Conservation (phyloP, 164 flowering plant species). For the Vitis cinerea region DNA sequence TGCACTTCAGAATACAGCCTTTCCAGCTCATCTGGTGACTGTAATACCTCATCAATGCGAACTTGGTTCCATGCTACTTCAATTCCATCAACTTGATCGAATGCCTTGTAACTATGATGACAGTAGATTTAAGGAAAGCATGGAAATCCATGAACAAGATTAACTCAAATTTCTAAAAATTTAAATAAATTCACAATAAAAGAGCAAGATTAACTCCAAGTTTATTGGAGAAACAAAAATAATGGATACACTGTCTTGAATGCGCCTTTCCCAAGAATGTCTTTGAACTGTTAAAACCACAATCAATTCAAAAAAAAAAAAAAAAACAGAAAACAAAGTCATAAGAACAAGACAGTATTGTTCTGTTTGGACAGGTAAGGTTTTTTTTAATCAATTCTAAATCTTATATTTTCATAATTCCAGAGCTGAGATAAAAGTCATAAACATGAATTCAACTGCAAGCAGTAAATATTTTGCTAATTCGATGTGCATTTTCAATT, state of each 20-base stretch:
- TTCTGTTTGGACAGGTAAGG: background rate
- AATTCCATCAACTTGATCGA: conserved; percentile 70
- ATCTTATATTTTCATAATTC: no score
- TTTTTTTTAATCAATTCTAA: background rate
- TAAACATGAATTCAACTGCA: background rate
- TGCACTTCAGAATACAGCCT: conserved; percentile 63
- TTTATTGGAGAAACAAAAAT: background rate
- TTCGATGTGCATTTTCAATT: background rate
- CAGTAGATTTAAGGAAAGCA: conserved; percentile 11
- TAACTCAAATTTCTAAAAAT: background rate
- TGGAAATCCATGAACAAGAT: background rate
- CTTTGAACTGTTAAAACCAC: conserved; percentile 41
- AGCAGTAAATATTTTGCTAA: background rate
- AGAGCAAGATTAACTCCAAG: background rate
- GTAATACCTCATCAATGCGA: conserved; percentile 50
- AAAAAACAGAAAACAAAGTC: background rate
- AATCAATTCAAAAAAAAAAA: background rate
- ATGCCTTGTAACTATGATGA: conserved; percentile 48
- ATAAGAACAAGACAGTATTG: background rate
- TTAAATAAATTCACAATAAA: background rate
- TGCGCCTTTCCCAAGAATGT: conserved; percentile 66
- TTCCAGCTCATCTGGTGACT: conserved; percentile 53
- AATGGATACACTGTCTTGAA: conserved; percentile 57
- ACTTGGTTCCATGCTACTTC: conserved; percentile 80
- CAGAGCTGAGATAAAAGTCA: no score